A percentile compares a stretch with the other conserved stretches of the same genome.
Conservation (phyloP, 352 stramenopile species). For the Globisporangium paroecandrum region DNA sequence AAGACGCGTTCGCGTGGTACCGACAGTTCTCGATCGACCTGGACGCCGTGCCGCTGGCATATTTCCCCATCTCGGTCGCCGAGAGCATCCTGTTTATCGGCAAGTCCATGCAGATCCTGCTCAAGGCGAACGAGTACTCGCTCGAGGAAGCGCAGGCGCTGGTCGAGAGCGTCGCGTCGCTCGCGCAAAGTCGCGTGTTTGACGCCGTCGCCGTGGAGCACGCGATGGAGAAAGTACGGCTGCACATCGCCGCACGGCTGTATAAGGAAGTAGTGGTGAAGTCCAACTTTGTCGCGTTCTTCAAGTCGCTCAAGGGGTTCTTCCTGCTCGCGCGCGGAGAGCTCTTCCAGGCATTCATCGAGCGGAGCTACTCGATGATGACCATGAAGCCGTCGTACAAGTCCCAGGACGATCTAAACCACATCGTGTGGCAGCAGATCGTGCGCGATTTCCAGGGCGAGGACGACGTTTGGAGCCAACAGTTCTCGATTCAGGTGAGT, state of each 20-base stretch:
- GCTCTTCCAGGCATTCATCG: conserved; percentile 71
- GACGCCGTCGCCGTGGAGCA: conserved; percentile 47
- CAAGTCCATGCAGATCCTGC: conserved; percentile 59
- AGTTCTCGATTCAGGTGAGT: conserved; percentile 45
- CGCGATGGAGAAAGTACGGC: conserved; percentile 54
- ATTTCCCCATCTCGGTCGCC: conserved; percentile 52
- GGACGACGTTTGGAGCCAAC: conserved; percentile 30
- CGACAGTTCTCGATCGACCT: conserved; percentile 52
- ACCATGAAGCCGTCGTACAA: conserved; percentile 38
- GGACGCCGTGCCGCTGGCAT: conserved; percentile 53
- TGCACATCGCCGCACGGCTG: conserved; percentile 45
- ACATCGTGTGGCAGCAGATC: conserved; percentile 52
- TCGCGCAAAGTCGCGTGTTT: conserved; percentile 40
- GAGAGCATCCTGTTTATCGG: conserved; percentile 72
- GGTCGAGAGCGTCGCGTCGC: conserved; percentile 28
- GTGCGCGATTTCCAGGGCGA: conserved; percentile 50
- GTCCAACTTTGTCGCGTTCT: conserved; percentile 52
- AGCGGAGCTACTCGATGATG: conserved; percentile 61
- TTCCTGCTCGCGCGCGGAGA: conserved; percentile 68
- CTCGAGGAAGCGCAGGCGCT: conserved; percentile 50
- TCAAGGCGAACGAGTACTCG: conserved; percentile 40
- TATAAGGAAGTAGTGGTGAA: conserved; percentile 70
- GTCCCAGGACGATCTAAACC: conserved; percentile 62
- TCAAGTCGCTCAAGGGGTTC: conserved; percentile 59
- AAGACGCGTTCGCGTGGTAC: conserved; percentile 33